These are phyloP conservation scores for Tilletia setariae DNA, from an alignment of 1,284 basidiomycete species.

Conservation along the genomic window DNA sequence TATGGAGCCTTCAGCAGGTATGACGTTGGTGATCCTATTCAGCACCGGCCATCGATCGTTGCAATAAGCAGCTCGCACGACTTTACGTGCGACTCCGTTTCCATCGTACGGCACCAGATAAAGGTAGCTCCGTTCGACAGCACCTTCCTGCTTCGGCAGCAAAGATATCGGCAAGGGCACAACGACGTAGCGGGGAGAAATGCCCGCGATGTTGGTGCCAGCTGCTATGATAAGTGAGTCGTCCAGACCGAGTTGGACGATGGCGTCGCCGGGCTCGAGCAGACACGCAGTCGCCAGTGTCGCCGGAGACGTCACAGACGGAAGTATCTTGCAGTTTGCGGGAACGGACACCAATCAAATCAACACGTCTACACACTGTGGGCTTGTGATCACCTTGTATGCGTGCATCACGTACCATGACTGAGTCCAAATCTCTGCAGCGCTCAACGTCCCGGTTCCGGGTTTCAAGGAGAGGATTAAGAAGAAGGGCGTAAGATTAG, in stretches of 20 bases:
- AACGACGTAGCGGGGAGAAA: too few species aligned
- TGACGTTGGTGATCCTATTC: background rate
- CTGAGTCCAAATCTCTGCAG: too few species aligned
- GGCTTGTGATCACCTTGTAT: too few species aligned
- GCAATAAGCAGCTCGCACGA: background rate
- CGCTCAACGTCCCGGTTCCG: too few species aligned
- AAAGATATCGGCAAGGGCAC: background rate
- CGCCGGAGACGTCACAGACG: background rate
- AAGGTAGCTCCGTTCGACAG: too few species aligned
- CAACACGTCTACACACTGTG: too few species aligned
- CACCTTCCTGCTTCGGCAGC: too few species aligned
- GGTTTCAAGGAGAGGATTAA: too few species aligned
- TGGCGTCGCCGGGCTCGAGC: background rate
- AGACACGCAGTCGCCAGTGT: background rate
- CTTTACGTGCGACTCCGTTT: background rate
- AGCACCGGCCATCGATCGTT: slow-evolving; percentile 8
- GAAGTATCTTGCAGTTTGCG: slow-evolving; percentile 2
- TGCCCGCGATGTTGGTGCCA: too few species aligned
- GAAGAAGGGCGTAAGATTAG: too few species aligned
- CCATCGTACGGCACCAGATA: background rate
- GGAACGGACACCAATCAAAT: too few species aligned
- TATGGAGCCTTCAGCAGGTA: background rate
- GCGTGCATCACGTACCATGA: too few species aligned
- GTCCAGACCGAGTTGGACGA: background rate
- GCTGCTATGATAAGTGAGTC: background rate